A percentile compares a stretch with the other conserved stretches of the same genome.
phyloP scores from a whole-genome alignment of 106 monocot species.

The Xerophyta viscosa region DNA sequence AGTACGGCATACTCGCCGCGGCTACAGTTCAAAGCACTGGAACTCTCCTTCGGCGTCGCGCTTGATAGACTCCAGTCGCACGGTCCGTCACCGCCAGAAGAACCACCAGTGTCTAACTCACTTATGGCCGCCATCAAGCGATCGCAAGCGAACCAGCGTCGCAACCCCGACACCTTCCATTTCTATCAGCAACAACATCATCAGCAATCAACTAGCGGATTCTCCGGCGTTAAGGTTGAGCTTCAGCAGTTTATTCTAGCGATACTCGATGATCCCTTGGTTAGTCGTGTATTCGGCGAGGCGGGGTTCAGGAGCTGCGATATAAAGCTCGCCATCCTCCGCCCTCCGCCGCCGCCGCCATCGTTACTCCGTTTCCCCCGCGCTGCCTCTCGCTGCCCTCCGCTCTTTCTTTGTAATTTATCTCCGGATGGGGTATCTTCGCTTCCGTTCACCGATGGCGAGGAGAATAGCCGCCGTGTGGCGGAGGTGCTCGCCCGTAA shows the following conservation, averaged over 20 bases:
- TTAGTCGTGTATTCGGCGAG: slow-evolving; percentile 66
- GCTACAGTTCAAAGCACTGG: slow-evolving; percentile 76
- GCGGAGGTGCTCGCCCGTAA: slow-evolving; percentile 31
- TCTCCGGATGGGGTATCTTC: slow-evolving; percentile 9
- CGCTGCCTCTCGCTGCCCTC: slow-evolving; percentile 40
- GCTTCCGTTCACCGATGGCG: slow-evolving; percentile 18
- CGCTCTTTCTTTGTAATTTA: slow-evolving; percentile 35
- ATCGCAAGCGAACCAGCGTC: slow-evolving; percentile 88
- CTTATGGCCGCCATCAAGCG: slow-evolving; percentile 99
- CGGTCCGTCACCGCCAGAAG: slow-evolving; percentile 22
- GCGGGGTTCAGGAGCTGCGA: slow-evolving; percentile 68
- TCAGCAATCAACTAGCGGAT: slow-evolving; percentile 1
- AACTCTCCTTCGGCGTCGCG: slow-evolving; percentile 79
- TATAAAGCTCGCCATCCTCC: slow-evolving; percentile 60
- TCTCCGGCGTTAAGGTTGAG: slow-evolving; percentile 69
- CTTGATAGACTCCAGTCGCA: slow-evolving; percentile 61
- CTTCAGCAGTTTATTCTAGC: slow-evolving; percentile 65
- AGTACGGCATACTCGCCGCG: slow-evolving; percentile 39
- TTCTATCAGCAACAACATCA: slow-evolving; percentile 53
- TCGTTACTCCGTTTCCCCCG: slow-evolving; percentile 43
- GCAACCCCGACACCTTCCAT: slow-evolving; percentile 88
- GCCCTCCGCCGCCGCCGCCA: slow-evolving; percentile 47
- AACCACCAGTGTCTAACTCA: slow-evolving; percentile 87
- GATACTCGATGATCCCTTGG: slow-evolving; percentile 72
- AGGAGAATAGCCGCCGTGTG: slow-evolving; percentile 45